Evolutionary conservation across 768 basidiomycete species (phyloP).

Genomic region (Termitomyces sp.): DNA sequence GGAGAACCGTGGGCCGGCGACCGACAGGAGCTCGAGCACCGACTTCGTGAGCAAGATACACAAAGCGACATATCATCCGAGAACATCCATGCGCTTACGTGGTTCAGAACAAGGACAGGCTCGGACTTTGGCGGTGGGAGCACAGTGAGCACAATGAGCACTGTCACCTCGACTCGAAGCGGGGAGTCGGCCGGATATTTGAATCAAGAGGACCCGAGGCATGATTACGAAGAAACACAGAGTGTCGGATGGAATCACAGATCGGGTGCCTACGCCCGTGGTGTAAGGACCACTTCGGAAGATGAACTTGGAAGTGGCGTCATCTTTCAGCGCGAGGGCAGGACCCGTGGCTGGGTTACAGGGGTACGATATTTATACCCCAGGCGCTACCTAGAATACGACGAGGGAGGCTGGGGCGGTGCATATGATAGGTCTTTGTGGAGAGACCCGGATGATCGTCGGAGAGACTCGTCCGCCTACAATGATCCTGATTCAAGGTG

Average conservation of each 20-base stretch:
- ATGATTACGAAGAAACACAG: neutral
- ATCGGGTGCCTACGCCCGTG: too few relatives aligned
- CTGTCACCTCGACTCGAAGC: neutral
- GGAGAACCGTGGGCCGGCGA: conserved; percentile 24
- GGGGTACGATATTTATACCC: neutral
- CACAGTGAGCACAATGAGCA: neutral
- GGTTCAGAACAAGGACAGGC: neutral
- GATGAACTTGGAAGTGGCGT: neutral
- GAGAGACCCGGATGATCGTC: neutral
- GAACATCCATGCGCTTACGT: neutral
- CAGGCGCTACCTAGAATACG: neutral
- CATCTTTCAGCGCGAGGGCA: neutral
- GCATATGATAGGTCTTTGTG: neutral
- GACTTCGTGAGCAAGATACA: conserved; percentile 13
- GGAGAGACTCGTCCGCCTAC: neutral
- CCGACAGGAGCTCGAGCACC: conserved; percentile 21
- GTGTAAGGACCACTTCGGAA: neutral
- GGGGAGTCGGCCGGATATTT: neutral
- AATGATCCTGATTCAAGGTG: neutral
- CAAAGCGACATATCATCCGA: neutral
- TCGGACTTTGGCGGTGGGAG: neutral
- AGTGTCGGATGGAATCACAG: neutral
- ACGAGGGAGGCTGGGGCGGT: neutral
- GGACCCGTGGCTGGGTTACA: neutral
- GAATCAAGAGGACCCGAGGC: neutral